Evolutionary conservation across 1,284 basidiomycete species (phyloP).

Genomic region (Phenoliferia sp.): DNA sequence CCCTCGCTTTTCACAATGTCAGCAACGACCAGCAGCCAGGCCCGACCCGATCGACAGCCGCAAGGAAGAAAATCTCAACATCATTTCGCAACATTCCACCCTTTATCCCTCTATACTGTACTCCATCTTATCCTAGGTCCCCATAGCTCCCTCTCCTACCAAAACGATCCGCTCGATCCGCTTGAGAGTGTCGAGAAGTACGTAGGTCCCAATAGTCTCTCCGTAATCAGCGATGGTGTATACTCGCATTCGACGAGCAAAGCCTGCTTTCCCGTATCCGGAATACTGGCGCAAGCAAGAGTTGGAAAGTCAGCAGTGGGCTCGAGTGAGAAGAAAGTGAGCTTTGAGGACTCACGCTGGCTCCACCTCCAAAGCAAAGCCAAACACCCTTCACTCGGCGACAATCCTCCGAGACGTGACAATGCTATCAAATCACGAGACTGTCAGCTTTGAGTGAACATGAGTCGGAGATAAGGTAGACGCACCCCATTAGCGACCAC

Average conservation of each 20-base stretch:
- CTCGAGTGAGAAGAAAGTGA: constrained; percentile 10
- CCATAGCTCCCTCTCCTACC: constrained; percentile 20
- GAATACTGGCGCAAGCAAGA: constrained; percentile 52
- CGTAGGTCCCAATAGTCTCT: constrained; percentile 82
- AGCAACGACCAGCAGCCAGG: no score
- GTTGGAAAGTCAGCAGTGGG: constrained; percentile 42
- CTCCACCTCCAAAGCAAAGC: constrained; percentile 92
- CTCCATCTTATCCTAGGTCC: background rate
- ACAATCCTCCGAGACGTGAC: constrained; percentile 68
- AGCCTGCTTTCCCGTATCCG: constrained; percentile 74
- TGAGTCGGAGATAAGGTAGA: background rate
- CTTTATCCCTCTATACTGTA: no score
- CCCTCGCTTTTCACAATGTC: no score
- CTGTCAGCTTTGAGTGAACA: background rate
- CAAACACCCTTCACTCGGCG: constrained; percentile 75
- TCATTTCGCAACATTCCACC: no score
- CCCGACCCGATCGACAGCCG: no score
- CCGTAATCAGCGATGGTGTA: constrained; percentile 81
- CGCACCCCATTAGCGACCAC: constrained; percentile 30
- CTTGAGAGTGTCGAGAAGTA: constrained; percentile 69
- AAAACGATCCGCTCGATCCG: constrained; percentile 54
- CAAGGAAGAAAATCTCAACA: no score
- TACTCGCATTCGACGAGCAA: constrained; percentile 82
- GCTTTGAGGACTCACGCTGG: constrained; percentile 47
- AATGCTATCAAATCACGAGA: constrained; percentile 48